Evolutionary conservation across 2,329 filamentous ascomycete genomes (phyloP), one percentile per base, ranked within the genome.

Genomic region (Monosporascus sp.): DNA sequence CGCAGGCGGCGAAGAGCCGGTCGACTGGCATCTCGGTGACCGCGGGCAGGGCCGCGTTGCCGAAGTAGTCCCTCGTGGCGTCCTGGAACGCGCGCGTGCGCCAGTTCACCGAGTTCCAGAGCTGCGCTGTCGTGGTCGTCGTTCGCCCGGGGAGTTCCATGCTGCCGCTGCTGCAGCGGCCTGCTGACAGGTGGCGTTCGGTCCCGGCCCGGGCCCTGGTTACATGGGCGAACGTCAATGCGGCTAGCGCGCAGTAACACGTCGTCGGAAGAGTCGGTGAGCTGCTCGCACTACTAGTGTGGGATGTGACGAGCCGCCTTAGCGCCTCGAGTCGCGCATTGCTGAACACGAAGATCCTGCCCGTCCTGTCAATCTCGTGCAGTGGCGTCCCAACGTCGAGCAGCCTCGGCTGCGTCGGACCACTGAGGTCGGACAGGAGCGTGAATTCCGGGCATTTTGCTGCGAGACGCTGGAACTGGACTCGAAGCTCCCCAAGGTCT

Each of bases 71-170:
- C 6, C 53, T 56, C 7, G 64, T 62, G 17, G 66, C 60, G 9
- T 56, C 55, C 9, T 63, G 51, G 51, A 73, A 72, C 0, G 70
- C 70, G 22, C 72, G 66, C 45, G 60, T 58, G 43, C 67, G 65
- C 73, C 73, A 76, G 57, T 74, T 74, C 5, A 73, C 72, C 50
- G 73, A 73, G 41, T 73, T 72, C 60, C 72, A 68, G 44, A 75
- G 55, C 48, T 62, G 62, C 4, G 68, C 62, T 2, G 47, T 52
- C 43, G 22, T 15, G 37, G 9, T 28, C 45, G 7, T 53, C 44
- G 35, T 44, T 24, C 11, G 31, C 11, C 31, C 11, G 11, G 31
- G 11, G 11, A 4, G 9, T 35, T 35, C 35, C 24, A 47, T 37
- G 28, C 17, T 26, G 8, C 7, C 17, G 20, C 7, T 26, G 20